Conservation (phyloP, 2,329 filamentous ascomycete species). For the Colletotrichum sp. region DNA sequence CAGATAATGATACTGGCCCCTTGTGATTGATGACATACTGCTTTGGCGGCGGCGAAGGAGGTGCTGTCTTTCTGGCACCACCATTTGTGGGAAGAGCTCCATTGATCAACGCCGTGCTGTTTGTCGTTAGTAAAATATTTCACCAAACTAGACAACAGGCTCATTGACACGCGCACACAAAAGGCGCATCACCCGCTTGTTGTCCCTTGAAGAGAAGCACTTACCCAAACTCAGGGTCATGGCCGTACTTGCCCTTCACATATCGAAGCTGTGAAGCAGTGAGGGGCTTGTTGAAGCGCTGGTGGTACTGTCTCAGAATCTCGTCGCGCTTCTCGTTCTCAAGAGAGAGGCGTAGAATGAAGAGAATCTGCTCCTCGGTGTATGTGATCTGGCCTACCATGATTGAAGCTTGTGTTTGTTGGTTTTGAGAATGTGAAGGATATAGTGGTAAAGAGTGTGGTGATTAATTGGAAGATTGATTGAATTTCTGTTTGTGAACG, state of each 20-base stretch:
- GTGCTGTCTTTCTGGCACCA: not conserved
- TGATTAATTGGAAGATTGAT: not conserved
- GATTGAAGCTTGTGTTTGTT: not conserved
- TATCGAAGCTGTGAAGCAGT: slow-evolving; percentile 39
- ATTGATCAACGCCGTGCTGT: not conserved
- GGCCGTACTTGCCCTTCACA: slow-evolving; percentile 44
- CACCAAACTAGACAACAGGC: not conserved
- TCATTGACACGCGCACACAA: not conserved
- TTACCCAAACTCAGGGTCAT: slow-evolving; percentile 42
- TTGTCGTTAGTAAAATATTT: not conserved
- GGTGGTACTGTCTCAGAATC: slow-evolving; percentile 31
- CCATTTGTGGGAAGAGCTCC: not conserved
- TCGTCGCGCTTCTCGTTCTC: slow-evolving; percentile 25
- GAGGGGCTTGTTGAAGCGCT: slow-evolving; percentile 31
- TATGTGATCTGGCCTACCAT: slow-evolving; percentile 42
- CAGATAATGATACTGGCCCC: not conserved
- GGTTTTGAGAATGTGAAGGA: not conserved
- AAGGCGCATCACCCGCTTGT: not conserved
- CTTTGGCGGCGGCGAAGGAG: not conserved
- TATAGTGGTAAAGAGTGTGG: not conserved
- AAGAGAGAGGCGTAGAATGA: slow-evolving; percentile 34
- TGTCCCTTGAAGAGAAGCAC: not conserved
- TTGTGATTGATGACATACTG: not conserved
- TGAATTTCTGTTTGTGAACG: not conserved
- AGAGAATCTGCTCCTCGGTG: slow-evolving; percentile 36